These are phyloP conservation scores for Kluyveromyces starmeri DNA, from an alignment of 805 yeast genomes.

Conservation along the genomic window DNA sequence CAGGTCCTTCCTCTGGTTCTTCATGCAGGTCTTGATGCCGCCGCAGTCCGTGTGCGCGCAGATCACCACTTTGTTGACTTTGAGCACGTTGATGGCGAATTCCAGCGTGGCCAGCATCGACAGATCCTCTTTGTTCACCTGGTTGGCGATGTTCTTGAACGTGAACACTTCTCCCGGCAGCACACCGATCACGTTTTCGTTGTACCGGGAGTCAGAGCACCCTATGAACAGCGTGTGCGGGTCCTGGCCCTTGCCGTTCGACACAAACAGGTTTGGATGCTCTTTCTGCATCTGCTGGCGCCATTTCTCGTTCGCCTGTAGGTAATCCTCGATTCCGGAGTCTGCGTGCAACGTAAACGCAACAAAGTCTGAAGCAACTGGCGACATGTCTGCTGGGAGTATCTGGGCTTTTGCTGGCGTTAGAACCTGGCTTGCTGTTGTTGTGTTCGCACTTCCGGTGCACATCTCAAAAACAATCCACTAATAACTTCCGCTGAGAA, in stretches of 20 bases:
- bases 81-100: constrained; percentile 76
- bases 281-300: constrained; percentile 35
- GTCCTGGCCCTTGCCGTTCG: constrained; percentile 72
- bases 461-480: too few relatives aligned
- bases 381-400: constrained; percentile 7
- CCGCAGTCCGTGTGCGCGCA: constrained; percentile 97
- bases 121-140: constrained; percentile 57
- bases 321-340: constrained; percentile 31
- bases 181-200: constrained; percentile 68
- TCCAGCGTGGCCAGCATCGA: constrained; percentile 73
- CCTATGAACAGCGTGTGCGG: constrained; percentile 95
- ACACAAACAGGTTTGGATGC: constrained; percentile 46
- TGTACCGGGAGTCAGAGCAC: constrained; percentile 86
- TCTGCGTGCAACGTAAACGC: constrained; percentile 19
- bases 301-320: constrained; percentile 37
- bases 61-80: constrained; percentile 70
- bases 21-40: constrained; percentile 75
- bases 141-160: constrained; percentile 80
- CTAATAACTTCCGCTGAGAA: too few relatives aligned
- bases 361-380: constrained; percentile 12
- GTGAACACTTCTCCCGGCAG: constrained; percentile 88
- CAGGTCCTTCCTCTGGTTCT: constrained; percentile 34
- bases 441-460: too few relatives aligned
- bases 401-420: too few relatives aligned
- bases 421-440: too few relatives aligned